Percentiles rank a stretch among this genome's conserved stretches.
phyloP scores from a whole-genome alignment of 768 basidiomycete species.

The Russula emetica region DNA sequence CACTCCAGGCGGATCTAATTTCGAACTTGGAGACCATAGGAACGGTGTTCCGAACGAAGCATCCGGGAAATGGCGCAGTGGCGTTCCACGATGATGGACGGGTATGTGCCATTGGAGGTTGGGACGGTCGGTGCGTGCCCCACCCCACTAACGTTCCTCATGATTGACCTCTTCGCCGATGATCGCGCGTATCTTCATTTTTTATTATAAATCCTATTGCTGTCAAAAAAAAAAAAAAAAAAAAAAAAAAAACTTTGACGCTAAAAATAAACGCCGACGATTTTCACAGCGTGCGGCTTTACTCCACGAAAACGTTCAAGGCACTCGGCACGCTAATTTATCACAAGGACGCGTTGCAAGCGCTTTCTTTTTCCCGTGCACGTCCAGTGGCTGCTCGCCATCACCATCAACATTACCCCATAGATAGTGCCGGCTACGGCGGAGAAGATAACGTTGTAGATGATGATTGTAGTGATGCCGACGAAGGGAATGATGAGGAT shows the following conservation, averaged over 20 bases:
- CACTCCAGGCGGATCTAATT: conserved; percentile 14
- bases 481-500: neutral
- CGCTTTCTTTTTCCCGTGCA: conserved; percentile 60
- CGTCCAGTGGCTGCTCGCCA: neutral
- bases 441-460: neutral
- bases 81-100: conserved; percentile 69
- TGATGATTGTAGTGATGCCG: neutral
- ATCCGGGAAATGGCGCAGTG: conserved; percentile 77
- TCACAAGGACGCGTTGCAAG: conserved; percentile 76
- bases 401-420: neutral
- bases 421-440: too few relatives aligned
- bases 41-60: conserved; percentile 54
- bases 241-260: neutral
- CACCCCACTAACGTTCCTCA: too few relatives aligned
- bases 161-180: neutral
- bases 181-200: neutral
- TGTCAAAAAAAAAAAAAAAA: neutral
- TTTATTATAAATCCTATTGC: neutral
- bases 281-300: conserved; percentile 64
- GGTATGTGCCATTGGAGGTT: conserved; percentile 85
- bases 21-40: conserved; percentile 29
- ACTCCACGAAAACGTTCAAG: conserved; percentile 75
- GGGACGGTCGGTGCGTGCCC: conserved; percentile 81
- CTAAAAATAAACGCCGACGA: neutral
- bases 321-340: conserved; percentile 78